These are phyloP conservation scores for Candida silvicultrix DNA, from an alignment of 805 yeast species.

Conservation along the genomic window DNA sequence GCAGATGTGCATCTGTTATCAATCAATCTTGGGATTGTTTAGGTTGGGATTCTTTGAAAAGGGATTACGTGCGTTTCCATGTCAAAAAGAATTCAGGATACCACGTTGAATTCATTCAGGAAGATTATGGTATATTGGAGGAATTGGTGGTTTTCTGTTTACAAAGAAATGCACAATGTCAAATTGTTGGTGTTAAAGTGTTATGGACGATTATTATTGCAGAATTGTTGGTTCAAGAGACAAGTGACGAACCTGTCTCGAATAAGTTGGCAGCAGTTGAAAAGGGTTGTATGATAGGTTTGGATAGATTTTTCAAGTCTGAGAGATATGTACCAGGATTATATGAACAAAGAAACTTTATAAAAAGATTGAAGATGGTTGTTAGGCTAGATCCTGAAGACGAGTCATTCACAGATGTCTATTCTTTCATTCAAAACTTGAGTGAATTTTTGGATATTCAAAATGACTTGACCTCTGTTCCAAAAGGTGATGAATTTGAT, in stretches of 20 bases:
- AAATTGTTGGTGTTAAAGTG: conserved; percentile 55
- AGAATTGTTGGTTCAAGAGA: conserved; percentile 53
- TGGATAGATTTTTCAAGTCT: conserved; percentile 57
- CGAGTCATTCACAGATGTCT: conserved; percentile 46
- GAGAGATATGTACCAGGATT: conserved; percentile 50
- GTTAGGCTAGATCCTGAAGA: conserved; percentile 57
- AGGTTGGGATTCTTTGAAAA: conserved; percentile 55
- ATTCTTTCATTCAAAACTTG: conserved; percentile 45
- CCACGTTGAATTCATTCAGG: conserved; percentile 57
- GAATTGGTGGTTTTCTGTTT: conserved; percentile 63
- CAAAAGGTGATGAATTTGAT: conserved; percentile 76
- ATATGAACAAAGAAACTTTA: conserved; percentile 47
- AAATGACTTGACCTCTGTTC: conserved; percentile 65
- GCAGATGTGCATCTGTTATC: conserved; percentile 48
- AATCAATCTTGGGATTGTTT: conserved; percentile 67
- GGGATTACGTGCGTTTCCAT: conserved; percentile 52
- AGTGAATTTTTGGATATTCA: conserved; percentile 58
- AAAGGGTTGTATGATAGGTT: conserved; percentile 53
- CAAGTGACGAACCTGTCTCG: conserved; percentile 49
- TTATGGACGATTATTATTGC: conserved; percentile 69
- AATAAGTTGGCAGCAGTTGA: conserved; percentile 54
- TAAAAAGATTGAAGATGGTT: conserved; percentile 41
- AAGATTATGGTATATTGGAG: conserved; percentile 53
- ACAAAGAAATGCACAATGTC: conserved; percentile 58
- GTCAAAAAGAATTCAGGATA: conserved; percentile 59